A percentile compares a stretch with the other conserved stretches of the same genome.
Evolutionary conservation across 345 rosid genomes (phyloP).

Genomic region (Syzygium oleosum): DNA sequence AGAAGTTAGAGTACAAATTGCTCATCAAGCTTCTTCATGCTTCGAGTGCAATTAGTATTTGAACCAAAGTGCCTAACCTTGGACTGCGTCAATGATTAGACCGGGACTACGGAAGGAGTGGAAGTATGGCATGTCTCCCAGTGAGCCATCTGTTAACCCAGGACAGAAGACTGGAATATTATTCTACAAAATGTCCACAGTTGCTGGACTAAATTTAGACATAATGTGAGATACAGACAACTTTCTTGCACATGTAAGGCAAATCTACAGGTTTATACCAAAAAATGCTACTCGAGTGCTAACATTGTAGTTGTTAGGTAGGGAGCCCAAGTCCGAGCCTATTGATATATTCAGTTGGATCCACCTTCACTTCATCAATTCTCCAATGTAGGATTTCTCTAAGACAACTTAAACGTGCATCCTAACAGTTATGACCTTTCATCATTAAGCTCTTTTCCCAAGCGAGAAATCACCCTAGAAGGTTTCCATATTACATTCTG

Average conservation of each 20-base stretch:
- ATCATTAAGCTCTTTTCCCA: conserved; percentile 82
- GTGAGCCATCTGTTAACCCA: conserved; percentile 88
- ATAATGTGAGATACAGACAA: background rate
- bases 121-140: conserved; percentile 91
- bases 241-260: background rate
- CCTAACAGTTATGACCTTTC: conserved; percentile 39
- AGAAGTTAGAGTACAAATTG: background rate
- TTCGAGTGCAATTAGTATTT: background rate
- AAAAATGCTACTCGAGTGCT: background rate
- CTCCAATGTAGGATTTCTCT: too few relatives aligned
- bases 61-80: conserved; percentile 34
- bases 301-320: background rate
- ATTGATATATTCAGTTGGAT: too few relatives aligned
- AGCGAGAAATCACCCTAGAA: conserved; percentile 62
- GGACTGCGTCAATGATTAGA: conserved; percentile 52
- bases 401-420: too few relatives aligned
- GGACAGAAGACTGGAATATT: conserved; percentile 90
- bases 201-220: background rate
- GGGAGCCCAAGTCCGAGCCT: too few relatives aligned
- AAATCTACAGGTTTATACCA: background rate
- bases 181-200: conserved; percentile 41
- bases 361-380: too few relatives aligned
- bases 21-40: background rate
- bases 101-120: conserved; percentile 68
- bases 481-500: conserved; percentile 85